phyloP scores from a whole-genome alignment of 129 eudicot species.

The Kitagawia praeruptora region DNA sequence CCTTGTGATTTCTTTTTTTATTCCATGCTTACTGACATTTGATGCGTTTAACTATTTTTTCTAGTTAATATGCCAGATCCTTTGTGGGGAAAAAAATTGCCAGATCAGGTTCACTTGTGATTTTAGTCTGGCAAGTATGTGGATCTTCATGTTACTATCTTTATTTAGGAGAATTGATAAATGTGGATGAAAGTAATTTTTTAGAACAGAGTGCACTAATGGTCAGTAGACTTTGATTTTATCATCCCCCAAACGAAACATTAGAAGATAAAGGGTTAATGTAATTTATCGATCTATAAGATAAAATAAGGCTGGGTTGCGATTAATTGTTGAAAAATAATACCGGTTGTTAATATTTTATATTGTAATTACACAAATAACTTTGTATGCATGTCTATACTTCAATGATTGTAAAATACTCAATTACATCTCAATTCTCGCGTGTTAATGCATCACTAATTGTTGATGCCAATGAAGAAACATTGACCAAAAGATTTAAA shows the following conservation, averaged over 20 bases:
- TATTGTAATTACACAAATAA: neutral
- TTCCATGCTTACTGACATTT: neutral
- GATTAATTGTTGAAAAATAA: neutral
- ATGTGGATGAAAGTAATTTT: neutral
- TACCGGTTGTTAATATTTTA: neutral
- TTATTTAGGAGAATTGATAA: neutral
- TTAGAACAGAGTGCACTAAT: neutral
- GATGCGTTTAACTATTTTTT: slow-evolving; percentile 3
- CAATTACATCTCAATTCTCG: neutral
- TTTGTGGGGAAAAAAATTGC: neutral
- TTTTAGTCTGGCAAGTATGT: neutral
- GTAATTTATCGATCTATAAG: neutral
- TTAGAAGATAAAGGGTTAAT: neutral
- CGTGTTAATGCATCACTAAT: neutral
- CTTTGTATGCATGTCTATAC: neutral
- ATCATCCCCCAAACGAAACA: neutral
- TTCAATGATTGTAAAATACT: neutral
- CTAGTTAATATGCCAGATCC: neutral
- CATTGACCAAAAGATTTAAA: neutral
- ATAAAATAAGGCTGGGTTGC: neutral
- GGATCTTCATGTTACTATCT: neutral
- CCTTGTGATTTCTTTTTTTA: neutral
- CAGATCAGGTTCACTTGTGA: slow-evolving; percentile 4
- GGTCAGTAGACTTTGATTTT: neutral
- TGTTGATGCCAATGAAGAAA: neutral